Conservation (phyloP, 108 stramenopile genomes). For the Nitzschia inconspicua region DNA sequence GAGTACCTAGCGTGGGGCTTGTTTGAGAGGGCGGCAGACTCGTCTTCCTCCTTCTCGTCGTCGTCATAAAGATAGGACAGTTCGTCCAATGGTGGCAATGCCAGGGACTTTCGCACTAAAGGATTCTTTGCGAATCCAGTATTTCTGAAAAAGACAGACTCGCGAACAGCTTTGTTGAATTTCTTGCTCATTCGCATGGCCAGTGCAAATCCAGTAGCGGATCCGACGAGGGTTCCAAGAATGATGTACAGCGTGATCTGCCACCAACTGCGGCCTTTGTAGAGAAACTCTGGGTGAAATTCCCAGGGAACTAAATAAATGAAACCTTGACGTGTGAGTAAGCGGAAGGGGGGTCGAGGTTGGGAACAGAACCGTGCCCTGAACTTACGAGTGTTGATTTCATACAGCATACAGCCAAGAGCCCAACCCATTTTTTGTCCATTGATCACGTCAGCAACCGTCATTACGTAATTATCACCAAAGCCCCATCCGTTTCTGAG, state of each 20-base stretch:
- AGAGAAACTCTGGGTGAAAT: slow-evolving; percentile 26
- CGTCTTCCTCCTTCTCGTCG: not conserved
- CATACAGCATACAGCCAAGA: slow-evolving; percentile 84
- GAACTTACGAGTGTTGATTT: slow-evolving; percentile 71
- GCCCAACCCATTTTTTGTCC: slow-evolving; percentile 88
- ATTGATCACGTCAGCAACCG: slow-evolving; percentile 68
- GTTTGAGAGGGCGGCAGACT: too few relatives aligned
- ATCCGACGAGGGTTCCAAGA: slow-evolving; percentile 42
- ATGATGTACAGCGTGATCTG: slow-evolving; percentile 24
- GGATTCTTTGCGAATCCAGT: slow-evolving; percentile 7
- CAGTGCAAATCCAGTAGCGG: slow-evolving; percentile 52
- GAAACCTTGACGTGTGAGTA: too few relatives aligned
- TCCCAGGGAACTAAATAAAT: slow-evolving; percentile 33
- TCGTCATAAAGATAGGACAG: not conserved
- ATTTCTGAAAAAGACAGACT: slow-evolving; percentile 28
- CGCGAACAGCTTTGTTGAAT: slow-evolving; percentile 45
- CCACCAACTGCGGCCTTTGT: slow-evolving; percentile 21
- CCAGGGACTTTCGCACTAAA: slow-evolving; percentile 33
- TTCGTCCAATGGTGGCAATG: slow-evolving; percentile 4
- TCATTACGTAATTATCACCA: slow-evolving; percentile 42
- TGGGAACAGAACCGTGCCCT: not conserved
- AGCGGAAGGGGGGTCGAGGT: too few relatives aligned
- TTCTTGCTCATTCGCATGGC: slow-evolving; percentile 60
- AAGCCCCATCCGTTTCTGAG: slow-evolving; percentile 82
- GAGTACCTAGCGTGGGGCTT: too few relatives aligned